A percentile compares a stretch with the other conserved stretches of the same genome.
phyloP scores from a whole-genome alignment of 2,329 filamentous ascomycete genomes.

The Ophiostoma sp. region DNA sequence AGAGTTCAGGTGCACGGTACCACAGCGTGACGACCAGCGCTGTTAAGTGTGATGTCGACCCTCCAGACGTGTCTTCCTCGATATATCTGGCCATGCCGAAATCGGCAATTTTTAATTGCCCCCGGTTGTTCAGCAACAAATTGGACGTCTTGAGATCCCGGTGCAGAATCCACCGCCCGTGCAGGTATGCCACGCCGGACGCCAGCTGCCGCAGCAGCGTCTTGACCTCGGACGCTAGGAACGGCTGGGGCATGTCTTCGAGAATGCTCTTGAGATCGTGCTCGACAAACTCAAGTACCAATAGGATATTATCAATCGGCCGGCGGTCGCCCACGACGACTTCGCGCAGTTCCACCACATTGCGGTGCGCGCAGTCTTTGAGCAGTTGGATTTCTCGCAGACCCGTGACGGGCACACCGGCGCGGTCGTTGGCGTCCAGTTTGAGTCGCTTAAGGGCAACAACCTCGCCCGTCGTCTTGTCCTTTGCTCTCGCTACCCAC shows the following conservation, averaged over 20 bases:
- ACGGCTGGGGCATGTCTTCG: constrained; percentile 91
- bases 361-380: constrained; percentile 73
- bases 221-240: constrained; percentile 89
- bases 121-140: constrained; percentile 91
- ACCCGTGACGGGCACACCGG: constrained; percentile 85
- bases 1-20: constrained; percentile 90
- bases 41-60: constrained; percentile 61
- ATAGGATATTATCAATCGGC: constrained; percentile 68
- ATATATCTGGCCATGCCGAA: constrained; percentile 96
- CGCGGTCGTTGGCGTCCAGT: constrained; percentile 72
- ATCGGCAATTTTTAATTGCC: constrained; percentile 92
- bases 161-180: constrained; percentile 87
- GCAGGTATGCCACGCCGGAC: constrained; percentile 79
- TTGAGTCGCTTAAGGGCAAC: constrained; percentile 95
- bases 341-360: constrained; percentile 80
- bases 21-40: constrained; percentile 94
- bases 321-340: constrained; percentile 72
- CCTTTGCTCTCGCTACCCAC: constrained; percentile 82
- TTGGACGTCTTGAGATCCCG: constrained; percentile 94
- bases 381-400: constrained; percentile 92
- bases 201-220: constrained; percentile 82
- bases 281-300: constrained; percentile 97
- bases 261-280: constrained; percentile 94
- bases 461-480: constrained; percentile 71
- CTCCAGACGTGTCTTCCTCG: constrained; percentile 42